Evolutionary conservation across 2,329 filamentous ascomycete species (phyloP).

Genomic region (Beauveria sp.): DNA sequence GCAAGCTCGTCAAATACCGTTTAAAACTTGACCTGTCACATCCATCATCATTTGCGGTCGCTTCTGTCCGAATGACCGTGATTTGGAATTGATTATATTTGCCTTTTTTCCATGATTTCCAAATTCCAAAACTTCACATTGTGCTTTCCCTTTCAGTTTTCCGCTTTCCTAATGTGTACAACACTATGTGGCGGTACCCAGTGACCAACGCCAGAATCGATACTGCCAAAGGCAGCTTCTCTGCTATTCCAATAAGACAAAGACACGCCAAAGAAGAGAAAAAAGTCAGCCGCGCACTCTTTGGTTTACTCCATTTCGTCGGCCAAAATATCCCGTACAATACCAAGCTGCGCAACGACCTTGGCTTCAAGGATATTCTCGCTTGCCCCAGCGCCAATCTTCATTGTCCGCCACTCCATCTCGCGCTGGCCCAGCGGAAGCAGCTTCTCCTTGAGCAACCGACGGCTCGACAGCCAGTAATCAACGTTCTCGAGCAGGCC

Average conservation of each 20-base stretch:
- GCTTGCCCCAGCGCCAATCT: conserved; percentile 29
- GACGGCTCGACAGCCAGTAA: conserved; percentile 65
- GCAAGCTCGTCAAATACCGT: neutral
- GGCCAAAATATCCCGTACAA: conserved; percentile 46
- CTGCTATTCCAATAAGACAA: neutral
- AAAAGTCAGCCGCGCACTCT: conserved; percentile 14
- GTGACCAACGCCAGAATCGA: conserved; percentile 11
- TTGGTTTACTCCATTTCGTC: conserved; percentile 37
- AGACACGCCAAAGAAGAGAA: conserved; percentile 3
- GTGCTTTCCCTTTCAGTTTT: neutral
- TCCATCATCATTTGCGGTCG: neutral
- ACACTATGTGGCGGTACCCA: neutral
- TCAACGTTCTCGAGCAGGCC: conserved; percentile 75
- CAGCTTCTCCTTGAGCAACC: conserved; percentile 63
- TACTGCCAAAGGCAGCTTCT: neutral
- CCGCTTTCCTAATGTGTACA: neutral
- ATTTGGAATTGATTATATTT: neutral
- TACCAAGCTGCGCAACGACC: conserved; percentile 61
- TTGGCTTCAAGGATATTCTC: conserved; percentile 69
- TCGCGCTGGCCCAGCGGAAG: conserved; percentile 68
- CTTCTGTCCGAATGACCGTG: neutral
- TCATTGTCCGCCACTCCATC: conserved; percentile 48
- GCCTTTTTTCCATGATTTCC: neutral
- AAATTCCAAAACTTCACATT: neutral
- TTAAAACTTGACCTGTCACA: neutral